Evolutionary conservation across 2,329 filamentous ascomycete genomes (phyloP), one percentile per base, ranked within the genome.

Genomic region (Aspergillus proliferans): DNA sequence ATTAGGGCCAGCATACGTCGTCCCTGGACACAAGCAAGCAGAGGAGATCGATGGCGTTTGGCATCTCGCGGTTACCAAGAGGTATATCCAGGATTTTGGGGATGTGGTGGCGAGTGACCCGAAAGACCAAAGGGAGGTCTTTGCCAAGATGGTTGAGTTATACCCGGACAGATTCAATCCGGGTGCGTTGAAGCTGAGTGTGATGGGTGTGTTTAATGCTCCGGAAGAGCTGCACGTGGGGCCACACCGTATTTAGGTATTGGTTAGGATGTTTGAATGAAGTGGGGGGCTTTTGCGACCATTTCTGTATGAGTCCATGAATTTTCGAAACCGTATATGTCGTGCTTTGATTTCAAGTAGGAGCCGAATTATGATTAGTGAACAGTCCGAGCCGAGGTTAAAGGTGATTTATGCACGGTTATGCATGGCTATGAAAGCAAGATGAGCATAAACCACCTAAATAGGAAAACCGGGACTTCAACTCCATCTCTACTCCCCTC

Each of bases 351-450:
- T 21, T 21, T 21, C 3, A 21, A 21, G 26, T 28, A 28, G 26
- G 26, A 28, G 26, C 26, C 12, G 33, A 36, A 36, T 40, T 5
- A 14, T 45, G 49, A 48, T 51, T 51, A 51, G 49, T 51, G 49
- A 51, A 48, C 49, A 48, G 4, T 30, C 47, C 46, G 49, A 48
- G 46, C 49, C 49, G 49, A 51, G 41, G 19, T 39, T 28, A 28
- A 28, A 28, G 14, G 6, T 15, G 33, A 15, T 10, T n/a, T n/a
- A 15, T 36, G 14, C 33, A 36, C 12, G 4, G 6, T 8, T 36
- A 14, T n/a, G 19, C 12, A 19, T 44, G n/a, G 9, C 9, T 28
- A 9, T 28, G 26, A 28, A 4, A 10, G 26, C 26, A 26, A 28
- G 3, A 28, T 28, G 26, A 10, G 26, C 26, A 10, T 28, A 10